phyloP scores from a whole-genome alignment of 1,284 basidiomycete species.

The Coniferiporia weirii region DNA sequence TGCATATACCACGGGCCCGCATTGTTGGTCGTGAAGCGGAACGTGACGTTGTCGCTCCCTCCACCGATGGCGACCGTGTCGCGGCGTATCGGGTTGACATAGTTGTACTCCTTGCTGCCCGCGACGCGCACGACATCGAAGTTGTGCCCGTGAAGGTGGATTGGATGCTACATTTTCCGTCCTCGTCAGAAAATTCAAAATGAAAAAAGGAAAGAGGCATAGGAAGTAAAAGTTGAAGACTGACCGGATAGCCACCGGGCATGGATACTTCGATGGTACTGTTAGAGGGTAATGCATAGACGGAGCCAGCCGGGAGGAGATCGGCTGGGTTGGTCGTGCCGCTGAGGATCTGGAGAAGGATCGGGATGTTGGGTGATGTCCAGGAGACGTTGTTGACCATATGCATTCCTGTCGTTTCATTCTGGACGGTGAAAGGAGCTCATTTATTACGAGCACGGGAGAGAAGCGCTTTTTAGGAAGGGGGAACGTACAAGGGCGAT shows the following conservation, averaged over 20 bases:
- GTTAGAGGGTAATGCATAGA: conserved; percentile 24
- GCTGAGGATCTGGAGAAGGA: conserved; percentile 27
- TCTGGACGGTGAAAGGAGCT: neutral
- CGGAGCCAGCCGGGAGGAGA: conserved; percentile 22
- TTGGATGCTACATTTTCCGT: conserved; percentile 27
- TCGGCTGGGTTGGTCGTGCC: conserved; percentile 22
- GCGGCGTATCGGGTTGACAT: conserved; percentile 34
- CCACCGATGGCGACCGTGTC: conserved; percentile 29
- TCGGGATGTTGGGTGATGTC: conserved; percentile 26
- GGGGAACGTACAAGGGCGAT: conserved; percentile 15
- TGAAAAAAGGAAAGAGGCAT: neutral
- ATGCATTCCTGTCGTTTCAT: neutral
- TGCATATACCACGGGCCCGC: conserved; percentile 46
- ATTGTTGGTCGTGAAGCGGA: conserved; percentile 40
- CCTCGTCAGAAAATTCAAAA: conserved; percentile 25
- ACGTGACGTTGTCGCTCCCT: conserved; percentile 26
- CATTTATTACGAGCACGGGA: neutral
- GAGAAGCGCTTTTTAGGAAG: conserved; percentile 2
- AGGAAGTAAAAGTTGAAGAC: conserved; percentile 20
- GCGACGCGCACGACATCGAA: conserved; percentile 33
- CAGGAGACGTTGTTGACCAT: conserved; percentile 15
- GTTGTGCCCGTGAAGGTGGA: conserved; percentile 33
- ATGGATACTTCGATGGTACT: conserved; percentile 24
- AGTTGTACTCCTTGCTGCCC: conserved; percentile 30
- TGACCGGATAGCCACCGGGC: conserved; percentile 9